Percentiles rank a stretch among this genome's conserved stretches.
These are phyloP conservation scores for Zymoseptoria brevis DNA, from an alignment of 2,329 filamentous ascomycete genomes.

Conservation along the genomic window DNA sequence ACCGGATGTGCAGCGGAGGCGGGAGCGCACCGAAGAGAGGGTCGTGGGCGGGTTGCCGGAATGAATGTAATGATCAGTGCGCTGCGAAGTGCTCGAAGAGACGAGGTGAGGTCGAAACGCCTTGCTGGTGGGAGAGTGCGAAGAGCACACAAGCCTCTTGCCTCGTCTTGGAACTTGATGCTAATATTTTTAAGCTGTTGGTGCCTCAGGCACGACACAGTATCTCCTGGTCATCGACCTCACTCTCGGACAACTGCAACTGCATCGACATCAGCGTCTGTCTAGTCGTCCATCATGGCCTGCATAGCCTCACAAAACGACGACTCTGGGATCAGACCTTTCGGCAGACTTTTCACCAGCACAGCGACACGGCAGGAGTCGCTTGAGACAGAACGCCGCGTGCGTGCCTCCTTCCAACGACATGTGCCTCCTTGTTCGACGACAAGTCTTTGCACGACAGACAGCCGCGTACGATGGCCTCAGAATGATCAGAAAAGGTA, in stretches of 20 bases:
- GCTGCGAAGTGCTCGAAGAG: background rate
- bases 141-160: background rate
- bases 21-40: background rate
- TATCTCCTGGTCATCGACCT: background rate
- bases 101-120: background rate
- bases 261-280: background rate
- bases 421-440: background rate
- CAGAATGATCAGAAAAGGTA: background rate
- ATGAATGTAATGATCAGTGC: background rate
- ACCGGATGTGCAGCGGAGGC: background rate
- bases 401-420: background rate
- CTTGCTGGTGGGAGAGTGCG: background rate
- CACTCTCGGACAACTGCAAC: background rate
- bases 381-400: background rate
- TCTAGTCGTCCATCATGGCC: too few relatives aligned
- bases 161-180: background rate
- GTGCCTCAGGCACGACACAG: background rate
- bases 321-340: background rate
- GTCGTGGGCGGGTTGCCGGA: too few relatives aligned
- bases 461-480: background rate
- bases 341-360: background rate
- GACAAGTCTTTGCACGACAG: background rate
- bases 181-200: background rate
- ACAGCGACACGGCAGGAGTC: background rate
- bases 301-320: background rate